Conservation (phyloP, 2,329 filamentous ascomycete genomes). For the Pseudocercospora musae region DNA sequence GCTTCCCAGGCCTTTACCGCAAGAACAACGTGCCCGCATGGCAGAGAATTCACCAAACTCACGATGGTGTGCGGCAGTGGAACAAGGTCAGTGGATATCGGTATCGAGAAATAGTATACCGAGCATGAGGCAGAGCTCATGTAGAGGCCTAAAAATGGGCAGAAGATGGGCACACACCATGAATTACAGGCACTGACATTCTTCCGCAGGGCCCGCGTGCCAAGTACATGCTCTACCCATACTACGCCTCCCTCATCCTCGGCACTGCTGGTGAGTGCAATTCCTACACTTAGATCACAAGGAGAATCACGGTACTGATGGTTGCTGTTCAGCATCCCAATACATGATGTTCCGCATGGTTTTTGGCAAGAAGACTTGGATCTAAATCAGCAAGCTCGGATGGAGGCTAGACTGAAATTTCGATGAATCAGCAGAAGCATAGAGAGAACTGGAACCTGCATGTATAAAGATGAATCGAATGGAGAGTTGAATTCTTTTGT, state of each 20-base stretch:
- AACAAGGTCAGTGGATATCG: constrained; percentile 61
- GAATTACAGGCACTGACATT: constrained; percentile 16
- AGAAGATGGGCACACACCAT: neutral
- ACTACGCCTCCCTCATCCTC: constrained; percentile 52
- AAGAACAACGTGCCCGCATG: constrained; percentile 72
- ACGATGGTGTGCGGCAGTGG: constrained; percentile 71
- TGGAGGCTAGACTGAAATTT: neutral
- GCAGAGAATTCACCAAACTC: constrained; percentile 72
- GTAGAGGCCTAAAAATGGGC: too few relatives aligned
- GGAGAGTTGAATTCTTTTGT: constrained; percentile 7
- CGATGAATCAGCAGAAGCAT: neutral
- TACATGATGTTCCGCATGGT: constrained; percentile 74
- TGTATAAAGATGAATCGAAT: neutral
- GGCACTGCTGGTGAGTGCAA: constrained; percentile 54
- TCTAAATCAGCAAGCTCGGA: constrained; percentile 5
- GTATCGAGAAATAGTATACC: neutral
- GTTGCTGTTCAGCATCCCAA: constrained; percentile 43
- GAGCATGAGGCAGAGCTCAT: neutral
- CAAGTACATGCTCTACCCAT: constrained; percentile 64
- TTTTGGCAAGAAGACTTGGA: constrained; percentile 77
- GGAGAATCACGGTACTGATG: neutral
- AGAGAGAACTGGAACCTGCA: neutral
- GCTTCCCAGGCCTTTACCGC: constrained; percentile 56
- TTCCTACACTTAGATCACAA: neutral
- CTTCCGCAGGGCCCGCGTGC: constrained; percentile 59